Percentiles rank a stretch among this genome's conserved stretches.
These are phyloP conservation scores for Aspergillus tamarii DNA, from an alignment of 2,329 filamentous ascomycete species.

Conservation along the genomic window DNA sequence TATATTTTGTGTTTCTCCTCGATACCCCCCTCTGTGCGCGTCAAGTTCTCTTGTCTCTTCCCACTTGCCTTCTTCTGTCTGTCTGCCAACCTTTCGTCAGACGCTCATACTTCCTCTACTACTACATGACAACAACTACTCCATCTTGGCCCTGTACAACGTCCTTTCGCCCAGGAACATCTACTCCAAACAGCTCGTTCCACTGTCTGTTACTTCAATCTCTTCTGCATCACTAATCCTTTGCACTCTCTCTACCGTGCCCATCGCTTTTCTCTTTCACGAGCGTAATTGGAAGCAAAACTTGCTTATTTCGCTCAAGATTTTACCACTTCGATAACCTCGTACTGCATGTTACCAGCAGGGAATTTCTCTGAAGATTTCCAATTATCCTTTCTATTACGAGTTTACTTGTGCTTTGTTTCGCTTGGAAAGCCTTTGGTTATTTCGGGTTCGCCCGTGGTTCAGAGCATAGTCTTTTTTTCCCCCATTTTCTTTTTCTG, in stretches of 20 bases:
- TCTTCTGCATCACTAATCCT: slow-evolving; percentile 1
- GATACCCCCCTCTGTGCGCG: background rate
- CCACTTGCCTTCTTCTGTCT: slow-evolving; percentile 10
- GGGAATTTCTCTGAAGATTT: slow-evolving; percentile 1
- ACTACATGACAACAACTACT: slow-evolving; percentile 13
- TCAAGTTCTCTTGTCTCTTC: slow-evolving; percentile 6
- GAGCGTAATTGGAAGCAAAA: background rate
- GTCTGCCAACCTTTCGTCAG: slow-evolving; percentile 15
- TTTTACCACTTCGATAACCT: slow-evolving; percentile 4
- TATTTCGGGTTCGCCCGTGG: slow-evolving; percentile 11
- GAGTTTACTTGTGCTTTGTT: background rate
- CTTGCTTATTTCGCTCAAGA: background rate
- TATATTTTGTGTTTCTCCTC: slow-evolving; percentile 13
- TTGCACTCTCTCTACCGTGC: background rate
- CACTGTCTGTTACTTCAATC: background rate
- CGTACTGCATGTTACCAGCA: background rate
- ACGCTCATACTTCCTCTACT: slow-evolving; percentile 20
- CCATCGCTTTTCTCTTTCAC: background rate
- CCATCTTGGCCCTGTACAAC: background rate
- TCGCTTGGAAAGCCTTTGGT: background rate
- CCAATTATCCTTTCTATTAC: slow-evolving; percentile 10
- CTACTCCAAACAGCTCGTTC: slow-evolving; percentile 13
- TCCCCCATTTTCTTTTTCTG: background rate
- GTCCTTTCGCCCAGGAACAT: background rate
- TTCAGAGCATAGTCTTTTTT: slow-evolving; percentile 12